Evolutionary conservation across 2,329 filamentous ascomycete genomes (phyloP), one percentile per base, ranked within the genome.

Genomic region (Xylariales sp.): DNA sequence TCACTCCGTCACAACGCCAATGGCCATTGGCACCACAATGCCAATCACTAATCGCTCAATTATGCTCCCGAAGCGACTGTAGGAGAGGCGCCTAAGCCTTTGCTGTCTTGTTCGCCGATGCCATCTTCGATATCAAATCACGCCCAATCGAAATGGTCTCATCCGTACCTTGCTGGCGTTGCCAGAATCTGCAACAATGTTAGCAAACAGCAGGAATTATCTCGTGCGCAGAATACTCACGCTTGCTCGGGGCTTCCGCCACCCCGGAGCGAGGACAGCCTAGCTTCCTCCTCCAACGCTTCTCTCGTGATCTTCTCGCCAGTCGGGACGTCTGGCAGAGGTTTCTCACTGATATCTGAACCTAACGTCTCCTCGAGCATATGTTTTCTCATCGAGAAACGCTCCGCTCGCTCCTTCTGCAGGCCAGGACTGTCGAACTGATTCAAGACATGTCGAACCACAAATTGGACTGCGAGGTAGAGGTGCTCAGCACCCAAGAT

Each of bases 401-500:
- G 77, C 59, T 95, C 87, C 3, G 80, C 80, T 11, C 86, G 78
- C 64, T 95, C 90, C 62, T 88, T 89, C 54, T 94, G 87, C 43
- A 90, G 71, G 1, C 89, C 90, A 0, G 88, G 87, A 34, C 84
- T 90, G 54, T 97, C 90, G 40, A 96, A 68, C 60, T 89, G 93
- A 45, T 71, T 73, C 52, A 98, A 78, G 4, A 82, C 81, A 40
- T 80, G 76, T 29, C 83, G 79, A 4, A 96, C 85, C 1, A 73
- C 76, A 46, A 83, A 74, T 54, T 90, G 83, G 2, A 87, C 76
- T 3, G 82, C 69, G n/a, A 98, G 78, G 60, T 95, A 97, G 12
- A 90, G 66, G 59, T 98, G 91, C 60, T 98, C 93, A 0, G 88
- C 82, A 51, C 94, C 78, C 52, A 97, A 78, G 43, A 98, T 83